These are phyloP conservation scores for Pisolithus thermaeus DNA, from an alignment of 1,284 basidiomycete species.

Conservation along the genomic window DNA sequence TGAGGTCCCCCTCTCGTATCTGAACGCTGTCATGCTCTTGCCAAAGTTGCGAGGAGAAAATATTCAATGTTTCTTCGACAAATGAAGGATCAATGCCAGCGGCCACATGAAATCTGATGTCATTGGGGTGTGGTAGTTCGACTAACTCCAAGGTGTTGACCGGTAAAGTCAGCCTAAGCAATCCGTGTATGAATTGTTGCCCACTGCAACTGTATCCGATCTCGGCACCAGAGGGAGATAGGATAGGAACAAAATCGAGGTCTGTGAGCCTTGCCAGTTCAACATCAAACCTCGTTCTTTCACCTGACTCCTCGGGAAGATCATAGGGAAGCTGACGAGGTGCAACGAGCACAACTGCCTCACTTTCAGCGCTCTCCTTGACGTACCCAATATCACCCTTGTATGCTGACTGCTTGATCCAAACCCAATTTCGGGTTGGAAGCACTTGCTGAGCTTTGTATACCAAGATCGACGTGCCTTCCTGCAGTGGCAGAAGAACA, in stretches of 20 bases:
- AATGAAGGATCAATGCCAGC: background rate
- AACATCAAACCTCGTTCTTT: background rate
- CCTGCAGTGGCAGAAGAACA: too few relatives aligned
- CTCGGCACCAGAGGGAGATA: background rate
- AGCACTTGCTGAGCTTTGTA: too few relatives aligned
- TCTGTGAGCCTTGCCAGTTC: background rate
- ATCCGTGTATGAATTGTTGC: background rate
- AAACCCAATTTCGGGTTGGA: too few relatives aligned
- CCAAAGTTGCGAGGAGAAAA: conserved; percentile 1
- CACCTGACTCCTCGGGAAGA: background rate
- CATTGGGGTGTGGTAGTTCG: background rate
- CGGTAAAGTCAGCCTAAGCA: background rate
- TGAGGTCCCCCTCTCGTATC: background rate
- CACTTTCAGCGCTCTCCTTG: too few relatives aligned
- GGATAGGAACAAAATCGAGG: background rate
- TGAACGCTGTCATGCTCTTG: background rate
- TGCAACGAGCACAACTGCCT: too few relatives aligned
- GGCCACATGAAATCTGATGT: background rate
- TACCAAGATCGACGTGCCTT: too few relatives aligned
- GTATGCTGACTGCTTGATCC: too few relatives aligned
- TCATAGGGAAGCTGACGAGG: background rate
- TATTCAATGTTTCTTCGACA: background rate
- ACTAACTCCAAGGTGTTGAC: background rate
- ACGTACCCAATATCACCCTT: too few relatives aligned
- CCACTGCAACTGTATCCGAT: background rate